phyloP scores from a whole-genome alignment of 805 yeast genomes.

The Saccharomyces eubayanus region DNA sequence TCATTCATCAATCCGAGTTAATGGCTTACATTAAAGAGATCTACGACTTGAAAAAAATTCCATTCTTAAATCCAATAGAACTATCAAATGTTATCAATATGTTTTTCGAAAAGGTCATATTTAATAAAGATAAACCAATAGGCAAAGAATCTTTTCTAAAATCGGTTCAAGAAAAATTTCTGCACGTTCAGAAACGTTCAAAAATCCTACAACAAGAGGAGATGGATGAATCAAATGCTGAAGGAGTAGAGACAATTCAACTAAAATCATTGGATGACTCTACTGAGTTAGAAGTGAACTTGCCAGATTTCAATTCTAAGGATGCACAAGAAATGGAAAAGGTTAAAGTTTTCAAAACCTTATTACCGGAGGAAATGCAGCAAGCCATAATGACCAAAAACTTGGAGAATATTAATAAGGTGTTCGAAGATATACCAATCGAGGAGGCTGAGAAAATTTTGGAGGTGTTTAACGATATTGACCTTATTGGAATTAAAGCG shows the following conservation, averaged over 20 bases:
- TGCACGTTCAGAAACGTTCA: conserved; percentile 72
- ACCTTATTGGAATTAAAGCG: conserved; percentile 76
- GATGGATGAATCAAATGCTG: conserved; percentile 31
- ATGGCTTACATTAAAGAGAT: conserved; percentile 57
- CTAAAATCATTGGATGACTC: conserved; percentile 80
- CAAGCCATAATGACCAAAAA: conserved; percentile 63
- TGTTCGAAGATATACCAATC: conserved; percentile 62
- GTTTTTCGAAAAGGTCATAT: conserved; percentile 56
- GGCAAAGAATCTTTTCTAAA: conserved; percentile 62
- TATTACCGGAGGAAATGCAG: conserved; percentile 53
- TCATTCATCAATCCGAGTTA: conserved; percentile 73
- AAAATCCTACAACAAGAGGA: conserved; percentile 52
- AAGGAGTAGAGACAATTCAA: conserved; percentile 75
- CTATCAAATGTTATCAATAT: conserved; percentile 44
- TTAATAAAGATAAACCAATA: conserved; percentile 35
- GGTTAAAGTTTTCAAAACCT: conserved; percentile 47
- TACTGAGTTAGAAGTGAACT: conserved; percentile 58
- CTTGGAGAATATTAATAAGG: conserved; percentile 74
- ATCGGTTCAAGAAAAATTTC: conserved; percentile 66
- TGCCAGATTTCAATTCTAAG: conserved; percentile 52
- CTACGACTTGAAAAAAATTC: conserved; percentile 31
- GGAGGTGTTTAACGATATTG: conserved; percentile 68
- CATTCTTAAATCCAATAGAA: conserved; percentile 27
- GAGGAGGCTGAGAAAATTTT: conserved; percentile 74
- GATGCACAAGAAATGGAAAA: conserved; percentile 37